phyloP scores from a whole-genome alignment of 176 grass and related monocot species.

The Chrysopogon serrulatus region DNA sequence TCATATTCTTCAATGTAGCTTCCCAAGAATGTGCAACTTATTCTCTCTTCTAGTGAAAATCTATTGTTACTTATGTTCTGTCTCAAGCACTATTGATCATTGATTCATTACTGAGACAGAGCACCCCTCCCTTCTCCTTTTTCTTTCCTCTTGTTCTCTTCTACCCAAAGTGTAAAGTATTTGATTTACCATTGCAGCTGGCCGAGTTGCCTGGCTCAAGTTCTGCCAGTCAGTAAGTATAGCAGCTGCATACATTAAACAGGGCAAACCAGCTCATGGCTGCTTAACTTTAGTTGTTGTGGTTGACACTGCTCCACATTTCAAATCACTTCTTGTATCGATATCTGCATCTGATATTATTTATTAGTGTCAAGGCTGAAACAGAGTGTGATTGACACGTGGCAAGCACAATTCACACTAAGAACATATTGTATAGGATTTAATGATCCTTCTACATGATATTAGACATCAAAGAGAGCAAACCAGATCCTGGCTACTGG shows the following conservation, averaged over 20 bases:
- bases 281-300: conserved; percentile 41
- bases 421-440: neutral
- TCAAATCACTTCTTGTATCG: neutral
- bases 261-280: conserved; percentile 53
- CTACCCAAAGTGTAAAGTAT: neutral
- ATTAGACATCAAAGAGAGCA: neutral
- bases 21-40: neutral
- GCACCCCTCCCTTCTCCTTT: no score
- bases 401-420: neutral
- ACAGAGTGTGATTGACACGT: neutral
- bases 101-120: neutral
- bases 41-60: neutral
- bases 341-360: neutral
- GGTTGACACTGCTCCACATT: conserved; percentile 34
- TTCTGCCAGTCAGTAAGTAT: conserved; percentile 44
- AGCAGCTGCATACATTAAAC: conserved; percentile 45
- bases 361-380: neutral
- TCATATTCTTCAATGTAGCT: neutral
- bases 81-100: neutral
- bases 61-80: neutral
- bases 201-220: conserved; percentile 52
- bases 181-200: conserved; percentile 38
- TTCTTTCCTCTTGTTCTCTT: neutral
- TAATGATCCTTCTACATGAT: neutral
- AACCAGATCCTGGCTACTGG: neutral